Evolutionary conservation across 139 green algal species (phyloP).

Genomic region (Raphidocelis subcapitata): DNA sequence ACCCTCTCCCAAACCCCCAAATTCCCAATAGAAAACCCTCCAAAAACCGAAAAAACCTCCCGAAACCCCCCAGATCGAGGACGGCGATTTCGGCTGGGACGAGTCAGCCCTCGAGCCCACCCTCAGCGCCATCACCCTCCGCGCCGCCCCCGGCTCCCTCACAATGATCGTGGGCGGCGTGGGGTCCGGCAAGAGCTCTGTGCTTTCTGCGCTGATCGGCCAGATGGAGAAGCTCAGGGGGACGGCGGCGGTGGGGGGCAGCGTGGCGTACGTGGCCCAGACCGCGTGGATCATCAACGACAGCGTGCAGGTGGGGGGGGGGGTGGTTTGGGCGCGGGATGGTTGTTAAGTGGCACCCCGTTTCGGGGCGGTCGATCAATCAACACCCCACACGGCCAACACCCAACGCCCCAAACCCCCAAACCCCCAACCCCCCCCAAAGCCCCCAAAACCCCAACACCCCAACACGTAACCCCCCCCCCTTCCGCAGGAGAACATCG

Average conservation of each 20-base stretch:
- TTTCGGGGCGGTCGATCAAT: too few relatives aligned
- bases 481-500: conserved; percentile 64
- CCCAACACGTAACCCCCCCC: too few relatives aligned
- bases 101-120: conserved; percentile 13
- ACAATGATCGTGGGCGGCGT: conserved; percentile 83
- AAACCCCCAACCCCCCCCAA: too few relatives aligned
- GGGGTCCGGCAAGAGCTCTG: conserved; percentile 75
- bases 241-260: conserved; percentile 50
- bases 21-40: too few relatives aligned
- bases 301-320: conserved; percentile 53
- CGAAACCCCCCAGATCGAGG: conserved; percentile 23
- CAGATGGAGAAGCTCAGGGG: conserved; percentile 56
- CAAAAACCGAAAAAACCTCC: too few relatives aligned
- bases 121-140: conserved; percentile 64
- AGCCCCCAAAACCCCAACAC: too few relatives aligned
- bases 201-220: conserved; percentile 77
- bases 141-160: conserved; percentile 52
- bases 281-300: conserved; percentile 92
- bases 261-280: conserved; percentile 80
- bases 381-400: too few relatives aligned
- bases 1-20: too few relatives aligned
- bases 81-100: conserved; percentile 49
- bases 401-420: too few relatives aligned
- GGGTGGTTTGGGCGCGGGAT: not conserved
- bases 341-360: too few relatives aligned